Conservation (phyloP, 257 asterid genomes). For the Salvia splendens region DNA sequence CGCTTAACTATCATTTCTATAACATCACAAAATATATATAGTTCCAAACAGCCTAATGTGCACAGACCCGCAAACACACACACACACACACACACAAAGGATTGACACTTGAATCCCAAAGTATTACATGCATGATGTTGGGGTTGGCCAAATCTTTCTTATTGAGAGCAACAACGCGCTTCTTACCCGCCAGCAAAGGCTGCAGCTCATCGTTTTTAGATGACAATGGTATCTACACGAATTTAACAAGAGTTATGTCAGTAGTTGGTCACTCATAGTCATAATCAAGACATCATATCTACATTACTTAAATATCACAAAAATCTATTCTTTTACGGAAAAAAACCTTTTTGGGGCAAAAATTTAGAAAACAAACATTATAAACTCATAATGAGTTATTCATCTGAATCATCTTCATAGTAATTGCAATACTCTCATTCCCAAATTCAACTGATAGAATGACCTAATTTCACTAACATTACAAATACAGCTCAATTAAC, state of each 20-base stretch:
- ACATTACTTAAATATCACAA: not conserved
- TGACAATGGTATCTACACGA: slow-evolving; percentile 76
- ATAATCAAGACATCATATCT: not conserved
- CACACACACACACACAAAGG: not conserved
- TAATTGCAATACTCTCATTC: not conserved
- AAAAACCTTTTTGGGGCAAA: not conserved
- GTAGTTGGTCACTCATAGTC: not conserved
- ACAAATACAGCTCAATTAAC: slow-evolving; percentile 17
- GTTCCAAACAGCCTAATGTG: too few relatives aligned
- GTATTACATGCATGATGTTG: slow-evolving; percentile 78
- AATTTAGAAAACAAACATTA: not conserved
- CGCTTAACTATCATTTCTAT: slow-evolving; percentile 13
- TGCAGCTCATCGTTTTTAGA: slow-evolving; percentile 83
- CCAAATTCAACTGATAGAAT: not conserved
- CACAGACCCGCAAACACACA: not conserved
- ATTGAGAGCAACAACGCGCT: slow-evolving; percentile 80
- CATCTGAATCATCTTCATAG: not conserved
- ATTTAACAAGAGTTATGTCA: slow-evolving; percentile 11
- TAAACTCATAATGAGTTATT: not conserved
- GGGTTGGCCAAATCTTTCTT: slow-evolving; percentile 95
- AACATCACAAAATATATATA: not conserved
- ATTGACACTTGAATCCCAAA: slow-evolving; percentile 12
- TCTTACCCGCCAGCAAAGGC: slow-evolving; percentile 69
- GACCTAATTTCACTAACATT: slow-evolving; percentile 1
- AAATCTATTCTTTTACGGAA: not conserved